phyloP scores from a whole-genome alignment of 2,329 filamentous ascomycete genomes.

The Fusarium annulatum region DNA sequence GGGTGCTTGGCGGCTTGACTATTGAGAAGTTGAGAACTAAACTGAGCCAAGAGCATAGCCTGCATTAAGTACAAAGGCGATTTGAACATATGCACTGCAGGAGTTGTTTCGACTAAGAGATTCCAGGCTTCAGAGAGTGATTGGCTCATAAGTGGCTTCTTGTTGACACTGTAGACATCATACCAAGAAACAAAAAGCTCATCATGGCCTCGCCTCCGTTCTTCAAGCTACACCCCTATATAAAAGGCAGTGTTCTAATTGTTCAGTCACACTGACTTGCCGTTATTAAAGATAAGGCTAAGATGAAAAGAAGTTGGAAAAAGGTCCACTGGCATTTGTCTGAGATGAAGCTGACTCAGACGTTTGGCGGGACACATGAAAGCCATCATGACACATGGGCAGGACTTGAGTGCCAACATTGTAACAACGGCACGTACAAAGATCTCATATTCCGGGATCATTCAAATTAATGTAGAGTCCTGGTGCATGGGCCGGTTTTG shows the following conservation, averaged over 20 bases:
- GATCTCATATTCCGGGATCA: accelerated
- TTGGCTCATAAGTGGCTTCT: not conserved
- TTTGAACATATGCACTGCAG: accelerated
- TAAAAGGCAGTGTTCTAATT: accelerated
- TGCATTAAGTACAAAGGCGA: accelerated
- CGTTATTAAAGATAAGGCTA: accelerated
- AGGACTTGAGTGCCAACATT: accelerated
- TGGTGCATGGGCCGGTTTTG: accelerated
- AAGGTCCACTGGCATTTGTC: accelerated
- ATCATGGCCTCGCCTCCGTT: not conserved
- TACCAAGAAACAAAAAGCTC: not conserved
- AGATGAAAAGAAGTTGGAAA: accelerated
- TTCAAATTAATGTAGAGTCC: accelerated
- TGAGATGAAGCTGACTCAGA: not conserved
- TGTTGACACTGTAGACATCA: not conserved
- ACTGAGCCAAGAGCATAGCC: not conserved
- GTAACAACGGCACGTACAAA: accelerated
- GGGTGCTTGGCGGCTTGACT: not conserved
- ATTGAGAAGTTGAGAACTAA: not conserved
- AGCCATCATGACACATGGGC: not conserved
- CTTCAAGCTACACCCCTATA: not conserved
- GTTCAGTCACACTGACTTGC: accelerated
- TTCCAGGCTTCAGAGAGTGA: accelerated
- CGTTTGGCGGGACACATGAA: not conserved
- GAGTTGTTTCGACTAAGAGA: accelerated